A percentile compares a stretch with the other conserved stretches of the same genome.
These are phyloP conservation scores for Phenoliferia sp. DNA, from an alignment of 1,284 basidiomycete genomes.

Conservation along the genomic window DNA sequence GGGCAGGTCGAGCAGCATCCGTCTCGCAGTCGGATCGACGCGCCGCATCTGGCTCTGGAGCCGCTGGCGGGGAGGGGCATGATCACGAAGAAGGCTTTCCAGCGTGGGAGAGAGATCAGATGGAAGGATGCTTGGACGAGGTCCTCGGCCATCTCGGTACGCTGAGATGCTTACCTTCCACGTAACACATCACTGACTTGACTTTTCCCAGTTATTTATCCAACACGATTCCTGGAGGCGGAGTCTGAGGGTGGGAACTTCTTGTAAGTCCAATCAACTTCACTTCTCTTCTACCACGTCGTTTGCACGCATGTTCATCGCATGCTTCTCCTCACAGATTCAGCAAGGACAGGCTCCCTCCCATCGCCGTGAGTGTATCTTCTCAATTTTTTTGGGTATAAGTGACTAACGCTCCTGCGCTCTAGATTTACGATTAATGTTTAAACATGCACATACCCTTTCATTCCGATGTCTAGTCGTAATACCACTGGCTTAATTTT, in stretches of 20 bases:
- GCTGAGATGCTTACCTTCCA: conserved; percentile 22
- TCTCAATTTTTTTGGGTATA: no score
- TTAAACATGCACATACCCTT: no score
- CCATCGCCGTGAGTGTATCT: background rate
- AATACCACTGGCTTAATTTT: no score
- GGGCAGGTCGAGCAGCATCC: conserved; percentile 2
- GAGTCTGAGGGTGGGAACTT: conserved; percentile 49
- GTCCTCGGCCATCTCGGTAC: conserved; percentile 77
- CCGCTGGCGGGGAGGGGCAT: conserved; percentile 23
- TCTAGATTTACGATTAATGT: conserved; percentile 30
- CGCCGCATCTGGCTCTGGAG: conserved; percentile 6
- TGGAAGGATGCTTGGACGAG: conserved; percentile 73
- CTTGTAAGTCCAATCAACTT: conserved; percentile 50
- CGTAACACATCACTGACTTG: conserved; percentile 1
- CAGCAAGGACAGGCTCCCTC: conserved; percentile 14
- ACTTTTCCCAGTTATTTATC: conserved; percentile 45
- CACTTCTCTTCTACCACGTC: background rate
- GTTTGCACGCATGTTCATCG: background rate
- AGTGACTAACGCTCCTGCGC: background rate
- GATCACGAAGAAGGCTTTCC: conserved; percentile 49
- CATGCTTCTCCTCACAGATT: background rate
- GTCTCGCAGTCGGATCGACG: background rate
- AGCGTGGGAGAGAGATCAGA: conserved; percentile 70
- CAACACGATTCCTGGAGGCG: conserved; percentile 36
- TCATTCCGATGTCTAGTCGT: no score